phyloP scores from a whole-genome alignment of 1,284 basidiomycete species.

The Singerocomus inundabilis region DNA sequence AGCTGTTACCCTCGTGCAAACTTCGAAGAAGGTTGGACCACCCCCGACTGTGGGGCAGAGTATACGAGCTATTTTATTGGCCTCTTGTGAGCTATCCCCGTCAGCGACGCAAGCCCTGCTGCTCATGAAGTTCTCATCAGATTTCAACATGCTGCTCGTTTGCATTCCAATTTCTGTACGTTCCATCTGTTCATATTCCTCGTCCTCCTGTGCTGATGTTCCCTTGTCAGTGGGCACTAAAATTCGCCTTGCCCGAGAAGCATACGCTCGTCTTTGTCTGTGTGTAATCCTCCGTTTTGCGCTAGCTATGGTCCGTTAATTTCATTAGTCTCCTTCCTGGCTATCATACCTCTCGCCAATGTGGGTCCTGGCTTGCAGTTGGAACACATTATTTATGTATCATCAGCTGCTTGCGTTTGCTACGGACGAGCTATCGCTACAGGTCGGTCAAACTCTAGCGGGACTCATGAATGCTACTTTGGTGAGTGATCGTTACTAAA shows the following conservation, averaged over 20 bases:
- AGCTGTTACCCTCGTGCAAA: conserved; percentile 32
- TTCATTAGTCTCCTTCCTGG: conserved; percentile 61
- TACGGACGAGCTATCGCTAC: conserved; percentile 83
- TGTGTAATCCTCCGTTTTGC: conserved; percentile 37
- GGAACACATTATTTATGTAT: neutral
- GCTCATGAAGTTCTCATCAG: conserved; percentile 35
- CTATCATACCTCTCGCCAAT: conserved; percentile 76
- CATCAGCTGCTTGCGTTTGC: conserved; percentile 77
- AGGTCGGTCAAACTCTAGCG: conserved; percentile 82
- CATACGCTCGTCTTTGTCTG: conserved; percentile 71
- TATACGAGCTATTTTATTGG: conserved; percentile 46
- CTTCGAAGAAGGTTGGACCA: conserved; percentile 38
- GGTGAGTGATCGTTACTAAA: conserved; percentile 40
- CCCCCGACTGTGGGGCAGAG: conserved; percentile 45
- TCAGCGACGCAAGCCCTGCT: neutral
- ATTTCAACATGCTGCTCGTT: conserved; percentile 61
- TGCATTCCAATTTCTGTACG: conserved; percentile 71
- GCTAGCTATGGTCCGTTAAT: conserved; percentile 7
- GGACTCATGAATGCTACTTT: conserved; percentile 87
- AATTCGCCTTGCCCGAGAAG: conserved; percentile 55
- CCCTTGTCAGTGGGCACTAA: conserved; percentile 61
- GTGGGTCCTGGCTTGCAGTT: conserved; percentile 33
- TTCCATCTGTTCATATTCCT: neutral
- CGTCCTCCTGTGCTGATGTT: conserved; percentile 3
- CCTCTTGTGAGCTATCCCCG: conserved; percentile 45